phyloP scores from a whole-genome alignment of 208 protist species.

The Phytomonas sp. region DNA sequence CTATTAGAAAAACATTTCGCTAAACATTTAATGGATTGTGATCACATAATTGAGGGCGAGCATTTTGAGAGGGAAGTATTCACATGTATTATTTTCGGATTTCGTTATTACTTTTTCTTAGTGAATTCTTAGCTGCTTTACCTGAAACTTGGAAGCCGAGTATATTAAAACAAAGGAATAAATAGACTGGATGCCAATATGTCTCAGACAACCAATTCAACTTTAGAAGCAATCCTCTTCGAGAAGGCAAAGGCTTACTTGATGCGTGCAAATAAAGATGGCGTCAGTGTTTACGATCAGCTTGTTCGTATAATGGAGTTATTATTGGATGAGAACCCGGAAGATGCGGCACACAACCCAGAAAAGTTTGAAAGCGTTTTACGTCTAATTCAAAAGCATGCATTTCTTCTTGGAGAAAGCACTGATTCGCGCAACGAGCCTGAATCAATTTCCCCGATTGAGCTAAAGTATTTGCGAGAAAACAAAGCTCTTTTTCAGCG shows the following conservation, averaged over 20 bases:
- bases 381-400: conserved; percentile 68
- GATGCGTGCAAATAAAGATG: conserved; percentile 80
- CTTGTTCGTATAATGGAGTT: conserved; percentile 78
- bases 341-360: conserved; percentile 62
- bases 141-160: background rate
- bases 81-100: background rate
- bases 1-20: background rate
- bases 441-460: conserved; percentile 41
- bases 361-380: conserved; percentile 68
- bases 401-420: conserved; percentile 71
- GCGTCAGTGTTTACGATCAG: conserved; percentile 89
- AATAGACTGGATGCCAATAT: background rate
- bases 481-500: conserved; percentile 74
- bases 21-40: background rate
- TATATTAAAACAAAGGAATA: background rate
- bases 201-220: conserved; percentile 3
- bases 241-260: conserved; percentile 83
- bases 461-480: conserved; percentile 55
- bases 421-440: conserved; percentile 60
- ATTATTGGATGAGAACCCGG: conserved; percentile 70
- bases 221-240: conserved; percentile 52
- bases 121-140: background rate
- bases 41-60: background rate
- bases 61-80: conserved; percentile 3
- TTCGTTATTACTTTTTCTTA: conserved; percentile 9